Evolutionary conservation across 177 flowering plant genomes (phyloP).

Genomic region (Vitis hybrid): DNA sequence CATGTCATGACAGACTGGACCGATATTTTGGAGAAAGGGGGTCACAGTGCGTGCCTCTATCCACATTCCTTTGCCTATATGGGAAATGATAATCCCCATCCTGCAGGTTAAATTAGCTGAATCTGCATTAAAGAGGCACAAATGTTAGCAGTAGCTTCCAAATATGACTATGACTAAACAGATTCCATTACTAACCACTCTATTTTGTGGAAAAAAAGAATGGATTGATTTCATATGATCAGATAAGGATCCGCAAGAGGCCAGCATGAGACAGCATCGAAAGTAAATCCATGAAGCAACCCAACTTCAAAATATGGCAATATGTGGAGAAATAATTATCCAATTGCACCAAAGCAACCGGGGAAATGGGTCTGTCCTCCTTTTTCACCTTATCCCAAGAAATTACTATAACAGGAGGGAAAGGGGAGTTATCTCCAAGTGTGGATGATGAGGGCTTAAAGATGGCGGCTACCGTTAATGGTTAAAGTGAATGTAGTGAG

Average conservation of each 20-base stretch:
- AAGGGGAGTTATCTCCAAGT: background rate
- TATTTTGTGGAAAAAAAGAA: too few species aligned
- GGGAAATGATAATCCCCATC: too few species aligned
- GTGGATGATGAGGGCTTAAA: background rate
- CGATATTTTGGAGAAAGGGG: background rate
- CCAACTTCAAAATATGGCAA: background rate
- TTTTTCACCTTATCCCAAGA: background rate
- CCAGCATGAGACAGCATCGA: background rate
- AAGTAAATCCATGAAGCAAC: background rate
- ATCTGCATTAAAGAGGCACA: background rate
- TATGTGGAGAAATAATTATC: background rate
- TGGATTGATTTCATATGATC: too few species aligned
- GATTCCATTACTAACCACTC: too few species aligned
- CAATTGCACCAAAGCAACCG: background rate
- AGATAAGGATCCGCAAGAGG: too few species aligned
- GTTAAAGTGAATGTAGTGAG: background rate
- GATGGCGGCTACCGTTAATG: slow-evolving; percentile 8
- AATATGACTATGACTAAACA: background rate
- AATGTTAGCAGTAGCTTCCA: background rate
- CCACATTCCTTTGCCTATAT: too few species aligned
- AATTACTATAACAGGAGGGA: background rate
- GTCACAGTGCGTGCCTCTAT: background rate
- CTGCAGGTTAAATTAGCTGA: background rate
- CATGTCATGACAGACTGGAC: background rate
- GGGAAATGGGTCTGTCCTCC: background rate